phyloP scores from a whole-genome alignment of 2,329 filamentous ascomycete species.

The Alternaria metachromatica region DNA sequence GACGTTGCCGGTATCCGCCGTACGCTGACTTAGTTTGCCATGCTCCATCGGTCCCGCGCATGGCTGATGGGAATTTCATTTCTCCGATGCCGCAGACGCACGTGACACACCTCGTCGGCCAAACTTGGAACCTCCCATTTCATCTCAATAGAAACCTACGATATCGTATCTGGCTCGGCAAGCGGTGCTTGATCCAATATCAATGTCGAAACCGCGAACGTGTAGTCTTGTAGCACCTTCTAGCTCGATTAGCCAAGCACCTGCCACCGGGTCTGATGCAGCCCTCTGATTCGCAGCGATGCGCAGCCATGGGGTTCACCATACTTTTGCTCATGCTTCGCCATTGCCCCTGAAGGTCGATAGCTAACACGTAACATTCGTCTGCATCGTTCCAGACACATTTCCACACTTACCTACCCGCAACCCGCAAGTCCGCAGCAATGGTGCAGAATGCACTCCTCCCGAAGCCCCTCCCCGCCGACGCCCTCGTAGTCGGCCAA shows the following conservation, averaged over 20 bases:
- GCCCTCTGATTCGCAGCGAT: slow-evolving; percentile 30
- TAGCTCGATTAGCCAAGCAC: slow-evolving; percentile 28
- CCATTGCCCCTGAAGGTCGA: neutral
- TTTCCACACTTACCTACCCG: neutral
- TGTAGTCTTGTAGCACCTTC: slow-evolving; percentile 22
- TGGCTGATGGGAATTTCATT: slow-evolving; percentile 4
- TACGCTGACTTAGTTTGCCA: neutral
- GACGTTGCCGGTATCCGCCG: slow-evolving; percentile 8
- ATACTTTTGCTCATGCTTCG: slow-evolving; percentile 9
- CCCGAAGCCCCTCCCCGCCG: slow-evolving; percentile 44
- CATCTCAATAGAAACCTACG: slow-evolving; percentile 3
- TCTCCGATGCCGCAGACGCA: slow-evolving; percentile 18
- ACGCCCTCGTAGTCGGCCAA: slow-evolving; percentile 45
- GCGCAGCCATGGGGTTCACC: slow-evolving; percentile 23
- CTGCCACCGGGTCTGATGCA: slow-evolving; percentile 23
- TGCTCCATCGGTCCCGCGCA: slow-evolving; percentile 3
- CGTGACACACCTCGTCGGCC: slow-evolving; percentile 16
- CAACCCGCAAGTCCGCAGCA: slow-evolving; percentile 1
- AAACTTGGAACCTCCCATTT: neutral
- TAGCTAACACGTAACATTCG: neutral
- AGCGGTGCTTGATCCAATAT: slow-evolving; percentile 26
- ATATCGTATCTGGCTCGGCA: slow-evolving; percentile 4
- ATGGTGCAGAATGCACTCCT: slow-evolving; percentile 48
- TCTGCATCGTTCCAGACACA: neutral
- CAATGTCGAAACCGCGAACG: slow-evolving; percentile 24